A percentile compares a stretch with the other conserved stretches of the same genome.
phyloP scores from a whole-genome alignment of 2,329 filamentous ascomycete genomes.

The Claviceps arundinis region DNA sequence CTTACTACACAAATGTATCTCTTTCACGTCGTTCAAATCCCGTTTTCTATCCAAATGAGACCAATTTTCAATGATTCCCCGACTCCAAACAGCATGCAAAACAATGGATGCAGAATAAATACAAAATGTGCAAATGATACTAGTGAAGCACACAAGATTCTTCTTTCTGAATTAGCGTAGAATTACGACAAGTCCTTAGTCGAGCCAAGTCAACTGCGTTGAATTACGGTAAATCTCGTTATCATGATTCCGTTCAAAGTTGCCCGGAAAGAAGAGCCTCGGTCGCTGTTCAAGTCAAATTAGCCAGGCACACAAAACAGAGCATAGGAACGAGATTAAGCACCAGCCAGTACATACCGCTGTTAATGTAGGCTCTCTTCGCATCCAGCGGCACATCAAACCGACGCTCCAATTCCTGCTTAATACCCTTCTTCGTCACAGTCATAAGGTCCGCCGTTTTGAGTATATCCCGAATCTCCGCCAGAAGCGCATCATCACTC shows the following conservation, averaged over 20 bases:
- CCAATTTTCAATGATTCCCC: neutral
- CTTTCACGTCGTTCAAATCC: neutral
- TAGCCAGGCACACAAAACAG: slow-evolving; percentile 7
- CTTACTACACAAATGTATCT: neutral
- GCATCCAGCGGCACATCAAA: slow-evolving; percentile 79
- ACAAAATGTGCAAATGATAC: neutral
- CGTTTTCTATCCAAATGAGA: neutral
- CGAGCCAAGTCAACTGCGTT: too few species aligned
- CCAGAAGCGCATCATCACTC: slow-evolving; percentile 75
- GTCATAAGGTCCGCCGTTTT: slow-evolving; percentile 90
- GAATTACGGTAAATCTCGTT: too few species aligned
- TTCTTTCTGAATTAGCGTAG: neutral
- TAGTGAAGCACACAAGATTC: neutral
- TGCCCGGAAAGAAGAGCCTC: slow-evolving; percentile 69
- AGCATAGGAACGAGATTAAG: neutral
- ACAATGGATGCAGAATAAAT: neutral
- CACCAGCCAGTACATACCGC: slow-evolving; percentile 47
- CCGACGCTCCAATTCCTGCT: slow-evolving; percentile 78
- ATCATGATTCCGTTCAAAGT: slow-evolving; percentile 33
- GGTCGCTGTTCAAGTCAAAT: slow-evolving; percentile 38
- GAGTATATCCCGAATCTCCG: slow-evolving; percentile 90
- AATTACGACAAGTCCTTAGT: too few species aligned
- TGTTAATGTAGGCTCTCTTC: slow-evolving; percentile 88
- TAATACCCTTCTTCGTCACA: slow-evolving; percentile 97
- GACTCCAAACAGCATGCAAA: slow-evolving; percentile 2